phyloP scores from a whole-genome alignment of 164 flowering plant species.

The Saururus chinensis region DNA sequence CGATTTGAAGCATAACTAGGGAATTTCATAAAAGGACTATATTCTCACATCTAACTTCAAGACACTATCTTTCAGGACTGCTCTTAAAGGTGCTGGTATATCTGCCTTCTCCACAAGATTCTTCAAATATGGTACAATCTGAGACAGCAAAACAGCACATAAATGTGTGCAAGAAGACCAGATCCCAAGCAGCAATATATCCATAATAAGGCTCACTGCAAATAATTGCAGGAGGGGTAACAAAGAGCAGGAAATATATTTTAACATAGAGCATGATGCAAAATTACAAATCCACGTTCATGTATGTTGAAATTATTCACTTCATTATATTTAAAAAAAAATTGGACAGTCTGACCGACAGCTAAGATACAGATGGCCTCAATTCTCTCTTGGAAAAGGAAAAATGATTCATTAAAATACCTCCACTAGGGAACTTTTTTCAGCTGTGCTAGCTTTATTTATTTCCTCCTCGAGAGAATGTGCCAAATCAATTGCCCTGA shows the following conservation, averaged over 20 bases:
- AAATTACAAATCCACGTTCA: no score
- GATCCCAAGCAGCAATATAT: not conserved
- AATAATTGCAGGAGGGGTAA: no score
- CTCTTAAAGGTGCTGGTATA: conserved; percentile 82
- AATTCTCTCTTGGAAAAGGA: not conserved
- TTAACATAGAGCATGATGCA: no score
- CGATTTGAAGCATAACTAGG: not conserved
- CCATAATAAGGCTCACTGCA: not conserved
- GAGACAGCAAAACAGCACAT: conserved; percentile 1
- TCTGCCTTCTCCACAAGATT: conserved; percentile 63
- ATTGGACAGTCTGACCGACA: no score
- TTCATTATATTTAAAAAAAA: no score
- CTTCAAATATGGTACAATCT: conserved; percentile 78
- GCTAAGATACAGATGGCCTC: no score
- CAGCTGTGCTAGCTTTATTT: conserved; percentile 44
- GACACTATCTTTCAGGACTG: conserved; percentile 56
- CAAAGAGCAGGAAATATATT: no score
- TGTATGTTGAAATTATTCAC: no score
- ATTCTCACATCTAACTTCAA: conserved; percentile 57
- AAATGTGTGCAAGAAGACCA: not conserved
- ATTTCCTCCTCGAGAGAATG: conserved; percentile 60
- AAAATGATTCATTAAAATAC: conserved; percentile 19
- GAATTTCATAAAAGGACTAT: not conserved
- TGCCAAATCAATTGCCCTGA: conserved; percentile 58
- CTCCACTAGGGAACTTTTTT: conserved; percentile 65